Base-by-base conservation (phyloP, 2,329 filamentous ascomycete species). In the Pseudocercospora pini-densiflorae region DNA sequence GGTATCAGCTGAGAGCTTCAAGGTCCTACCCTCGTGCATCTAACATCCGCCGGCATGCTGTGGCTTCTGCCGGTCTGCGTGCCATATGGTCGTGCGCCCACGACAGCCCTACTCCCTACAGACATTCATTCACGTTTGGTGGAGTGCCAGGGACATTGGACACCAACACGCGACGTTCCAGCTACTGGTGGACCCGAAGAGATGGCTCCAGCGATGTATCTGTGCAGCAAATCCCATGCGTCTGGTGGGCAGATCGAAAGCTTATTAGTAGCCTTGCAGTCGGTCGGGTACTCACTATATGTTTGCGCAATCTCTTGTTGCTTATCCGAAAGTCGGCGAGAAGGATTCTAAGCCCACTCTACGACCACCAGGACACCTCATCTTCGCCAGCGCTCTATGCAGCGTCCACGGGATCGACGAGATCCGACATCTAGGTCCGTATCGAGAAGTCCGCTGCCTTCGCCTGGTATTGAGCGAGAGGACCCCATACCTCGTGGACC, bases 371-470 rank as follows among this genome's bases (percentile, higher is more conserved):
- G 27, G 43, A 45, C 16, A 55, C 55, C 31, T 55, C 16, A 14
- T 33, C 31, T 19, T n/a, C 40, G n/a, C 36, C 14, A 27, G 16
- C 23, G n/a, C 57, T 62, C 64, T 55, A 66, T 66, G 64, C 60
- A 61, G 60, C 59, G 55, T 55, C 64, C 45, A 63, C 60, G 55
- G 36, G 55, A 54, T n/a, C 49, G 49, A 60, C 60, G 61, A 51
- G 55, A 53, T 51, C 51, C 59, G n/a, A 8, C 59, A 36, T 62
- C 65, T 21, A 47, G 66, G 43, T 68, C 66, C 2, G 57, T 63
- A 3, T 66, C 66, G 47, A 68, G 59, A 53, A 68, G 66, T 40
- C 66, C 66, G 21, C 64, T 66, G 24, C 55, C 63, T 24, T 68
- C 66, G 8, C 66, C 66, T 21, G 29, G 31, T 21, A 12, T 49